Evolutionary conservation across 2,329 filamentous ascomycete species (phyloP), one percentile per base, ranked within the genome.

Genomic region (Diplodia sapinea): DNA sequence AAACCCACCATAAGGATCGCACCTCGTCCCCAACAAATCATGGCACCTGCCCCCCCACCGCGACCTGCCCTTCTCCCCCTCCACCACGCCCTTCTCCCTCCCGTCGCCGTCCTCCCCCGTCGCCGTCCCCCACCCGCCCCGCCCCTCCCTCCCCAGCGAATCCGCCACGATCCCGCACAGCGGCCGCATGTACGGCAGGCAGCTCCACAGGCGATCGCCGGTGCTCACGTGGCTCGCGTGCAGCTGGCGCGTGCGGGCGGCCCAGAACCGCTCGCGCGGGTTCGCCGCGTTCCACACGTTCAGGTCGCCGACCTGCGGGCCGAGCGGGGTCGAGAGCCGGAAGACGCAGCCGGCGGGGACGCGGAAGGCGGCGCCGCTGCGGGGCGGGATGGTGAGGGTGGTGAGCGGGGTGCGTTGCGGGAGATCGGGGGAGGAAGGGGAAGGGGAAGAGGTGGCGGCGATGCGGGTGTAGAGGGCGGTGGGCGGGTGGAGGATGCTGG

Each of bases 251-350:
- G 92, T 95, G 47, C 92, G 86, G 0, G 87, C 84, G 1, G 92
- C 92, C 92, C 92, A 96, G 81, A 96, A 92, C 51, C 88, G 85
- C 76, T 96, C 92, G 15, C 91, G 86, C 0, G 91, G 90, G 77
- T 95, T 93, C 70, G 88, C 81, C 5, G 84, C 83, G 72, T 90
- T 92, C 91, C 91, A 96, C 72, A 95, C 85, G 77, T 96, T 96
- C 20, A 95, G 81, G 73, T 95, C 92, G 65, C 91, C 91, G 59
- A 96, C 91, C 79, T 96, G 92, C 0, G 92, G 88, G 0, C 92
- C 92, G 66, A 89, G 82, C 0, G 91, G 91, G 0, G 92, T 94
- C 68, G 88, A 90, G 70, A 96, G 88, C 15, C 88, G 87, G 69
- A 92, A 86, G 67, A 95, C 85, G 59, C 85, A 85, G 3, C 91